Conservation (phyloP, 2,329 filamentous ascomycete genomes). For the Alternaria brassicicola region DNA sequence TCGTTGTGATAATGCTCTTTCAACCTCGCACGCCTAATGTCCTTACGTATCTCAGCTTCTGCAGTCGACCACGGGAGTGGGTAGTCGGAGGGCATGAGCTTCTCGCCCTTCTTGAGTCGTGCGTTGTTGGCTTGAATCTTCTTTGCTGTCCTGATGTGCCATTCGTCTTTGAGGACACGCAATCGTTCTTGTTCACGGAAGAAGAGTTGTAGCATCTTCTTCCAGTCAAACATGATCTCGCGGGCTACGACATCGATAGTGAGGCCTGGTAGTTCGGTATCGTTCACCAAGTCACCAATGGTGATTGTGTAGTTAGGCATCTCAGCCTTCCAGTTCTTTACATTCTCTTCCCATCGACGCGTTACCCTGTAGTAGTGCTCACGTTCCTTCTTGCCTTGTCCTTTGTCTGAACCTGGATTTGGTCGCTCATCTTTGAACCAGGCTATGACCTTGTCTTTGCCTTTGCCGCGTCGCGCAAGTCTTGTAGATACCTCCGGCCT, state of each 20-base stretch:
- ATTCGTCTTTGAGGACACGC: conserved; percentile 11
- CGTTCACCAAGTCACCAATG: conserved; percentile 40
- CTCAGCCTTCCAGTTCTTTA: conserved; percentile 30
- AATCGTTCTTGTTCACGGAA: conserved; percentile 40
- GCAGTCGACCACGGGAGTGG: conserved; percentile 18
- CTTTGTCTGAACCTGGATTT: background rate
- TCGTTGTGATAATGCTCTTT: conserved; percentile 30
- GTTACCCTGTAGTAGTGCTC: conserved; percentile 22
- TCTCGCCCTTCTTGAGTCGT: conserved; percentile 21
- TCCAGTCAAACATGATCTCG: conserved; percentile 38
- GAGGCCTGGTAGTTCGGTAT: conserved; percentile 37
- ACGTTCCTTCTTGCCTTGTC: conserved; percentile 3
- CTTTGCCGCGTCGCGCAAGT: conserved; percentile 26
- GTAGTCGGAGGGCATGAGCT: conserved; percentile 18
- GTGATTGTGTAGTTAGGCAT: conserved; percentile 42
- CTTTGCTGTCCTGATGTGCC: conserved; percentile 12
- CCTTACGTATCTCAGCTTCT: conserved; percentile 28
- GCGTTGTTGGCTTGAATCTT: conserved; percentile 18
- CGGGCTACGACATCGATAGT: conserved; percentile 24
- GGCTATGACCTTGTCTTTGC: conserved; percentile 16
- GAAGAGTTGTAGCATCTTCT: conserved; percentile 35
- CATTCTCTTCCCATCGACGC: conserved; percentile 38
- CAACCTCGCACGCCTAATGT: conserved; percentile 32
- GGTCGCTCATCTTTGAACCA: conserved; percentile 28
- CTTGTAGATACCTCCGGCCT: conserved; percentile 33